Conservation (phyloP, 495 filamentous ascomycete genomes). For the Podospora bellae-mahoneyi region DNA sequence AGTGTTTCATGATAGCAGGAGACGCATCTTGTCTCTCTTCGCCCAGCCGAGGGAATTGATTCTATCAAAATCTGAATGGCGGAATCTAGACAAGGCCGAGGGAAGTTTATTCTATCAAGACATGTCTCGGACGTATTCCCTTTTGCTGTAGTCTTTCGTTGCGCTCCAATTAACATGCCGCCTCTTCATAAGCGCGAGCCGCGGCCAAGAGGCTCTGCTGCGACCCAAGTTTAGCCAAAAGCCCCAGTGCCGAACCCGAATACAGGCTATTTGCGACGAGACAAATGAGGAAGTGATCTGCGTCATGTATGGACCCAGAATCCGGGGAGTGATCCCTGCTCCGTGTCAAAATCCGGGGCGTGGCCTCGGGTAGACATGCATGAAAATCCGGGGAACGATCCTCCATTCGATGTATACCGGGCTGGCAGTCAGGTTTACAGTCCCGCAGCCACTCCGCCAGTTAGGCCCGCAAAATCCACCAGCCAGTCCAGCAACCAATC, state of each 20-base stretch:
- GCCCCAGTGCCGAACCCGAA: neutral
- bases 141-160: neutral
- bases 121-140: no score
- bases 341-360: constrained; percentile 11
- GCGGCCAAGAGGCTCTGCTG: constrained; percentile 3
- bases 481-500: neutral
- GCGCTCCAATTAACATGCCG: constrained; percentile 4
- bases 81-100: no score
- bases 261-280: constrained; percentile 2
- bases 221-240: constrained; percentile 7
- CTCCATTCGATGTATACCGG: neutral
- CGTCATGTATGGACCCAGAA: constrained; percentile 1
- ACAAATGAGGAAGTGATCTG: neutral
- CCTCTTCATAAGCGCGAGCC: neutral
- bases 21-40: no score
- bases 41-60: no score
- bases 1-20: no score
- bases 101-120: no score
- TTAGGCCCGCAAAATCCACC: no score
- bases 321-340: constrained; percentile 13
- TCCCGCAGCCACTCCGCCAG: no score
- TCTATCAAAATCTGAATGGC: no score
- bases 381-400: constrained; percentile 18
- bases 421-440: neutral
- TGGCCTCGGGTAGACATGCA: neutral